Evolutionary conservation across 2,329 filamentous ascomycete species (phyloP).

Genomic region (Scedosporium apiospermum): DNA sequence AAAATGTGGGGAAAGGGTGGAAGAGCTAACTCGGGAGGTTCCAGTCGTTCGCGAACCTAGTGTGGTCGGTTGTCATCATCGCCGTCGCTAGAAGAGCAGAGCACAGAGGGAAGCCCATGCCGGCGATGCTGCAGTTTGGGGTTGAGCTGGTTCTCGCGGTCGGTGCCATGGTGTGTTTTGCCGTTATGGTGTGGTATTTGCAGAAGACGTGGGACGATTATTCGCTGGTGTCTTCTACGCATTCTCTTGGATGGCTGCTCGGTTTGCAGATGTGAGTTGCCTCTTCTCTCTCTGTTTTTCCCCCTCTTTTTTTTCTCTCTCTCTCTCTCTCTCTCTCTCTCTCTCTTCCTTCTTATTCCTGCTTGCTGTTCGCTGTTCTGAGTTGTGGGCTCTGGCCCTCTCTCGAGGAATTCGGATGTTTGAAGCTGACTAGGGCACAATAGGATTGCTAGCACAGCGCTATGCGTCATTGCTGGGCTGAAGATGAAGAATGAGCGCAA

Average conservation of each 20-base stretch:
- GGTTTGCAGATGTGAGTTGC: slow-evolving; percentile 2
- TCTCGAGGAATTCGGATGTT: neutral
- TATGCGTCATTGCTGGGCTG: neutral
- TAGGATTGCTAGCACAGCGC: neutral
- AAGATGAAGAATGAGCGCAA: neutral
- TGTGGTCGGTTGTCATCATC: neutral
- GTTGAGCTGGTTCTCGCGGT: neutral
- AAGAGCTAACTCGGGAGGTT: neutral
- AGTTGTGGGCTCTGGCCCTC: too few relatives aligned
- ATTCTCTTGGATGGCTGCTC: slow-evolving; percentile 1
- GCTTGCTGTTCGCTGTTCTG: neutral
- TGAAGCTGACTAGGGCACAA: neutral
- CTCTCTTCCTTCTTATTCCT: neutral
- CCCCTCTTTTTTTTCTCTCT: neutral
- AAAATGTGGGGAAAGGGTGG: neutral
- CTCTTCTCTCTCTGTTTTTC: neutral
- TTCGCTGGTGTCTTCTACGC: neutral
- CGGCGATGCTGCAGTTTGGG: neutral
- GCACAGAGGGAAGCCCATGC: neutral
- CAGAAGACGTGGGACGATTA: neutral
- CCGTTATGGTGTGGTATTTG: slow-evolving; percentile 2
- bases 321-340: neutral
- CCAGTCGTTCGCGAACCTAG: neutral
- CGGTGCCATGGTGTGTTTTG: slow-evolving; percentile 1
- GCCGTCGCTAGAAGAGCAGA: neutral